phyloP scores from a whole-genome alignment of 2,329 filamentous ascomycete species.

The Neonectria magnoliae region DNA sequence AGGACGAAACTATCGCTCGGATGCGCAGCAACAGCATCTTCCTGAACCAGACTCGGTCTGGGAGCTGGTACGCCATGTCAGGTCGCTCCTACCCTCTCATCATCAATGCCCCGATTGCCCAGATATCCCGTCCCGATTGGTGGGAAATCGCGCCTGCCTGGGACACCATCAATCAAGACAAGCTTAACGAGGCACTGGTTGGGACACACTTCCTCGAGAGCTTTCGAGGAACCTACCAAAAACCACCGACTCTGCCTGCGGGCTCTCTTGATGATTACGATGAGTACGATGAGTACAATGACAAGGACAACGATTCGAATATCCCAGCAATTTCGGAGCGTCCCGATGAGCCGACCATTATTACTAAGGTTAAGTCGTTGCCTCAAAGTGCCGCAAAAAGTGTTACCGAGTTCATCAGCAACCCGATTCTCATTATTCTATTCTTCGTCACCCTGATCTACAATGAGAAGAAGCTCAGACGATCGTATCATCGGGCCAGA shows the following conservation, averaged over 20 bases:
- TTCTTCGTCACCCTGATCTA: conserved; percentile 55
- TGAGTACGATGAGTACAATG: conserved; percentile 37
- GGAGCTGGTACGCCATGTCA: conserved; percentile 94
- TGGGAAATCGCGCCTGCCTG: conserved; percentile 54
- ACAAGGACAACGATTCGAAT: conserved; percentile 48
- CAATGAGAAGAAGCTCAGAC: conserved; percentile 57
- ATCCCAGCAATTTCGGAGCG: conserved; percentile 42
- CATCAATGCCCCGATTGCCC: conserved; percentile 68
- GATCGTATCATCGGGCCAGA: conserved; percentile 50
- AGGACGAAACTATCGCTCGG: conserved; percentile 59
- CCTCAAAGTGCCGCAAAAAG: conserved; percentile 61
- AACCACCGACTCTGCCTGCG: conserved; percentile 52
- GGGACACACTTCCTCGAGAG: conserved; percentile 75
- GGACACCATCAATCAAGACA: conserved; percentile 53
- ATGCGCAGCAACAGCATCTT: conserved; percentile 76
- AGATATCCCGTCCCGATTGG: conserved; percentile 58
- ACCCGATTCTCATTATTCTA: conserved; percentile 61
- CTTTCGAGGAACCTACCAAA: conserved; percentile 44
- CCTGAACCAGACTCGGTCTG: conserved; percentile 85
- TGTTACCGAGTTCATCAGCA: conserved; percentile 65
- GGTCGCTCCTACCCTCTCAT: conserved; percentile 87
- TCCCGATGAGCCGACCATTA: conserved; percentile 54
- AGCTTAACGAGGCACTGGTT: conserved; percentile 70
- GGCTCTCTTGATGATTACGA: conserved; percentile 39
- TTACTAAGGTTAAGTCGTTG: conserved; percentile 61